A percentile compares a stretch with the other conserved stretches of the same genome.
These are phyloP conservation scores for Echinosophora koreensis DNA, from an alignment of 306 rosid genomes.

Conservation along the genomic window DNA sequence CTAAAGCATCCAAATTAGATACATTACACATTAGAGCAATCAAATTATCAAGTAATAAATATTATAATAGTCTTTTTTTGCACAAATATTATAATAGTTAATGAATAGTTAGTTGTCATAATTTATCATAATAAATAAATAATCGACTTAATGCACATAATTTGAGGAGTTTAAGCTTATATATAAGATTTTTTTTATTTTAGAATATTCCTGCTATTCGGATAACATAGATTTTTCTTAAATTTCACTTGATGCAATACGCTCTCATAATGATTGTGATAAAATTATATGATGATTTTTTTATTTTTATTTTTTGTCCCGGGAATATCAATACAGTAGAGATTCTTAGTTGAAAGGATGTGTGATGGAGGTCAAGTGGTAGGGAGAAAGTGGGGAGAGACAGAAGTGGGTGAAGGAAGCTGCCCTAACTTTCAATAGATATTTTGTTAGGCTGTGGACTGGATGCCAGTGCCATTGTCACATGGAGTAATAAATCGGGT, in stretches of 20 bases:
- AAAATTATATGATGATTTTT: not conserved
- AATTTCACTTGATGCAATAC: not conserved
- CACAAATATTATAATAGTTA: too few species aligned
- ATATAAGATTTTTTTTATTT: too few species aligned
- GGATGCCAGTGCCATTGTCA: slow-evolving; percentile 10
- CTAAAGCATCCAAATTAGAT: too few species aligned
- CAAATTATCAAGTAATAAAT: too few species aligned
- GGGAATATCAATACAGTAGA: not conserved
- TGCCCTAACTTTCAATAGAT: not conserved
- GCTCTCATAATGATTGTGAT: not conserved
- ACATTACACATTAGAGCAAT: too few species aligned
- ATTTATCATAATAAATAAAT: too few species aligned
- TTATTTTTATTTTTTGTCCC: not conserved
- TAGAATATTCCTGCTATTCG: not conserved
- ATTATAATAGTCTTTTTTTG: too few species aligned
- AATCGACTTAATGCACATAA: too few species aligned
- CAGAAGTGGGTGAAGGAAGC: not conserved
- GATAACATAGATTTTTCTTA: not conserved
- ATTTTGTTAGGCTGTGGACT: slow-evolving; percentile 15
- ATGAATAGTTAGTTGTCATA: too few species aligned
- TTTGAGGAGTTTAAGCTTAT: too few species aligned
- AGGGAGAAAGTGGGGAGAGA: not conserved
- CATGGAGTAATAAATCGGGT: too few species aligned
- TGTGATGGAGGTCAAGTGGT: not conserved
- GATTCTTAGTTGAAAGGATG: not conserved